Evolutionary conservation across 352 stramenopile species (phyloP), one percentile per base, ranked within the genome.

Genomic region (Globisporangium polare): DNA sequence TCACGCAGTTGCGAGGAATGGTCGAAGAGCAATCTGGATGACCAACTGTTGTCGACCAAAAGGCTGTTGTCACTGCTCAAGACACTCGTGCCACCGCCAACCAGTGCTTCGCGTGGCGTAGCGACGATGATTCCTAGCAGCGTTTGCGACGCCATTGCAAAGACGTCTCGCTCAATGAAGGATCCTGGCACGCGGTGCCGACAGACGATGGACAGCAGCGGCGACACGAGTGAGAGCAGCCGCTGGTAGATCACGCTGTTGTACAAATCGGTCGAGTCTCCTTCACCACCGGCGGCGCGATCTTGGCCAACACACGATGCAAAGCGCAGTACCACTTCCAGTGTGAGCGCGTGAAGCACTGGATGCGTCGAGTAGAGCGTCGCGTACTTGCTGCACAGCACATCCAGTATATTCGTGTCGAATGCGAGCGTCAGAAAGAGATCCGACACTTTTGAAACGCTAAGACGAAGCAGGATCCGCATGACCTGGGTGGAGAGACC

Each of bases 361-460:
- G 73, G 52, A 8, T 82, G 67, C 5, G 65, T 78, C 8, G 73
- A 62, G 46, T 85, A 85, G 18, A 78, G 53, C 20, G 60, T 18
- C 1, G 63, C 70, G 54, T 85, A 87, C 53, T 83, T 81, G 27
- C 29, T 68, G 52, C 75, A 78, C 27, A 87, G 75, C n/a, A 63
- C 69, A 31, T 68, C 53, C 17, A 85, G 61, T 9, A 90, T 58
- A 22, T 83, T 74, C 0, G 78, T 86, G 62, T 90, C 81, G 45
- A 73, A 68, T 43, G 78, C 70, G 17, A 90, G 66, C 5, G 81
- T 83, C n/a, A 75, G 56, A 41, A 90, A 88, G 47, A 90, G 65
- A 49, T 87, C 74, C 5, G 53, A 41, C 12, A 88, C 60, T 6
- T 68, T 67, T 17, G 77, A 82, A 18, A 63, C 37, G 56, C 77